A percentile compares a stretch with the other conserved stretches of the same genome.
Conservation (phyloP, 805 yeast genomes). For the Saccharomyces jurei region DNA sequence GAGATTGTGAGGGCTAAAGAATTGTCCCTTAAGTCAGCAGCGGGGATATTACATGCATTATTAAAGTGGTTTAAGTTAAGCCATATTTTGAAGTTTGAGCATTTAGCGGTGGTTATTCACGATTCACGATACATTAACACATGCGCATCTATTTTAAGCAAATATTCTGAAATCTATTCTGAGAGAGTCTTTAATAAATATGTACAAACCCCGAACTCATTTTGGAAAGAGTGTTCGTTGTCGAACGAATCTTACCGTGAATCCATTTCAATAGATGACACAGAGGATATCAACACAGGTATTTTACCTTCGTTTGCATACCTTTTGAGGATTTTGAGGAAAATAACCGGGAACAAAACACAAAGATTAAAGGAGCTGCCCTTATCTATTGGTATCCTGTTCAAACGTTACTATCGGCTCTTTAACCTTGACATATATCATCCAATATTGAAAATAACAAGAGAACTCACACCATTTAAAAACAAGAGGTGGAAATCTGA, state of each 20-base stretch:
- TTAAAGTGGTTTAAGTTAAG: constrained; percentile 71
- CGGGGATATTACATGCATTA: constrained; percentile 45
- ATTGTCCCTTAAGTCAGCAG: constrained; percentile 48
- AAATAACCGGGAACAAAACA: constrained; percentile 56
- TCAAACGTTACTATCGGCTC: constrained; percentile 40
- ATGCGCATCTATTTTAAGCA: constrained; percentile 20
- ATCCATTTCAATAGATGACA: neutral
- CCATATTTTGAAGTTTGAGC: constrained; percentile 75
- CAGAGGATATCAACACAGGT: neutral
- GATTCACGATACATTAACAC: constrained; percentile 52
- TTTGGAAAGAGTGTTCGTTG: constrained; percentile 26
- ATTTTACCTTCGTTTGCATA: constrained; percentile 19
- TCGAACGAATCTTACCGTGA: constrained; percentile 8
- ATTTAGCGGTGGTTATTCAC: constrained; percentile 58
- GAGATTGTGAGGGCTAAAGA: constrained; percentile 59
- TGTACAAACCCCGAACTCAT: constrained; percentile 13
- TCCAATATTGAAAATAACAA: constrained; percentile 67
- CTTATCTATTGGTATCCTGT: constrained; percentile 25
- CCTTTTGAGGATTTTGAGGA: constrained; percentile 44
- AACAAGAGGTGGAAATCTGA: constrained; percentile 90
- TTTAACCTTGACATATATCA: constrained; percentile 55
- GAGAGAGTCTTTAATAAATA: constrained; percentile 27
- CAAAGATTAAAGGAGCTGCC: constrained; percentile 45
- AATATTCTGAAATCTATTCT: constrained; percentile 22
- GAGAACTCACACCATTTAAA: constrained; percentile 77